Evolutionary conservation across 2,329 filamentous ascomycete species (phyloP), one percentile per base, ranked within the genome.

Genomic region (Lomentospora prolificans): DNA sequence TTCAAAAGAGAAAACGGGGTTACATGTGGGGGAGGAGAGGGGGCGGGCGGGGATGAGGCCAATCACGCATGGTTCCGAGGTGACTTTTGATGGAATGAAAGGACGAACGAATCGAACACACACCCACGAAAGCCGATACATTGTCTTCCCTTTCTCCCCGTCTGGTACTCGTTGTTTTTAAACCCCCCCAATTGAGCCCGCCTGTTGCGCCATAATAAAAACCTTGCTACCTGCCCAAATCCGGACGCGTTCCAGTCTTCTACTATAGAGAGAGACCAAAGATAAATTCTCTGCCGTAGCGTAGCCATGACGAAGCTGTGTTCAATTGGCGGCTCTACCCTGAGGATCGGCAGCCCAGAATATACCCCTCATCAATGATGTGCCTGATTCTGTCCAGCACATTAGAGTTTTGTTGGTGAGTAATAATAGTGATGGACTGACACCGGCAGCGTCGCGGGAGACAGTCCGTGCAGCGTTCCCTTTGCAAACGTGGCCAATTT

Each of bases 11-110:
- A 27, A 52, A 31, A 44, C 48, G 48, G 48, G 48, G 33, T 41
- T 53, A 30, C 51, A 53, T 53, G 51, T 53, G 51, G 51, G 51
- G 51, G 36, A 25, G 24, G 19, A 44, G 39, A 53, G 41, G 41
- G 41, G 6, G 3, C 41, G 41, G 51, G 51, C 51, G 51, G 51
- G 51, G 51, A 53, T 27, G 12, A 27, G 24, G 51, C 51, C 51
- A 53, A 53, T 53, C 51, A 53, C 6, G 27, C 24, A 39, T 25
- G 24, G 30, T 36, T 36, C 51, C 25, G 51, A 53, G 36, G 51
- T 41, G 33, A 27, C 33, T 24, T 41, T 44, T 46, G 8, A 46
- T 46, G 41, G 41, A 46, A 46, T 46, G 41, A 46, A 19, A 46
- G 19, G 41, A 46, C 9, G 19, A 19, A 46, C 8, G 19, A 22